Conservation (phyloP, 2,329 filamentous ascomycete species). For the Hypoxylon sp. region DNA sequence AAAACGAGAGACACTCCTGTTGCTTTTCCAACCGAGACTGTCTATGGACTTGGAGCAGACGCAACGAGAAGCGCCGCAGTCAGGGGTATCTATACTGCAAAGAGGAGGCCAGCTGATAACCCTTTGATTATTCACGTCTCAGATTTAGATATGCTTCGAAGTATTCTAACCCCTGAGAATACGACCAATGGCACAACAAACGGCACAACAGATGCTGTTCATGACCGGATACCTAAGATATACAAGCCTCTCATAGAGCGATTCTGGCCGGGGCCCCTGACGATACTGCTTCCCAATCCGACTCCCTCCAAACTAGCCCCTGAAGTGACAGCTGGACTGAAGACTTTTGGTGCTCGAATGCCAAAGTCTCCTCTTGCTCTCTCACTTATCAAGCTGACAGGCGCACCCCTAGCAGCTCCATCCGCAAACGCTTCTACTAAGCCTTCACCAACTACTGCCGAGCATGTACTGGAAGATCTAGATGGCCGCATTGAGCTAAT, state of each 20-base stretch:
- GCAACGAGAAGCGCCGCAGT: constrained; percentile 88
- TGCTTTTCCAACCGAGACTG: constrained; percentile 97
- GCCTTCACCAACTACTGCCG: constrained; percentile 90
- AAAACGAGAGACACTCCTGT: constrained; percentile 80
- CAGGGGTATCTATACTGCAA: constrained; percentile 91
- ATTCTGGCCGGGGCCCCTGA: constrained; percentile 97
- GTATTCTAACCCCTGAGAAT: constrained; percentile 64
- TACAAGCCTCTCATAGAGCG: constrained; percentile 82
- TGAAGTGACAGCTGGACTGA: constrained; percentile 90
- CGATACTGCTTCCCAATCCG: constrained; percentile 87
- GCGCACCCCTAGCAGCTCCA: constrained; percentile 86
- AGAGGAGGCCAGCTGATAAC: constrained; percentile 92
- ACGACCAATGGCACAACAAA: constrained; percentile 48
- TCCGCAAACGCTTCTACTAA: constrained; percentile 96
- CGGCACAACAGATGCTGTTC: constrained; percentile 43
- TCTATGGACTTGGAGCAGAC: constrained; percentile 97
- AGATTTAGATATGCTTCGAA: constrained; percentile 81
- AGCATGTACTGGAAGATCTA: constrained; percentile 90
- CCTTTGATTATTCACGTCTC: constrained; percentile 94
- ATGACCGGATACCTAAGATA: constrained; percentile 74
- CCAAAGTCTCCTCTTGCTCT: constrained; percentile 87
- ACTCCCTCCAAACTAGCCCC: constrained; percentile 79
- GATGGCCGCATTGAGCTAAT: constrained; percentile 86
- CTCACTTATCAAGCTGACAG: constrained; percentile 84
- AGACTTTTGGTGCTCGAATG: constrained; percentile 92